Base-by-base conservation (phyloP, 306 rosid species). In the Medicago lupulina region DNA sequence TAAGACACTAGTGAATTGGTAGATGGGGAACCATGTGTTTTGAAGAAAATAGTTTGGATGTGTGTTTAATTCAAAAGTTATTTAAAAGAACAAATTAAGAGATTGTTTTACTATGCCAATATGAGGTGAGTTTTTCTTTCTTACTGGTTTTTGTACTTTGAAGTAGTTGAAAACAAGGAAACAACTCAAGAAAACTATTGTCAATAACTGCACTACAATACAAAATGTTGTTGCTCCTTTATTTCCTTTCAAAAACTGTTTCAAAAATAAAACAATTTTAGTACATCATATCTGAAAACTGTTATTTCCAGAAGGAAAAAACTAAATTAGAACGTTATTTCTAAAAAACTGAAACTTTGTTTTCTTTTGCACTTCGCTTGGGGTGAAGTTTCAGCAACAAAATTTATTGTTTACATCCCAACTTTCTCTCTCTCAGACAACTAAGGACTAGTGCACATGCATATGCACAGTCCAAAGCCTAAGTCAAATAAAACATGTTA, bases 51-150 rank as follows among this genome's bases (percentile, higher is more conserved):
- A 73, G 21, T 49, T 59, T 60, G 65, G 62, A 62, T n/a, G 7
- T 60, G 67, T 60, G 61, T 60, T 40, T 7, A 49, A 58, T 49
- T 8, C 17, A 49, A 58, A 72, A 46, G 43, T 44, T 67, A n/a
- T 46, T 9, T 14, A 34, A 19, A 58, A 16, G 8, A 39, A 49
- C 19, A 79, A 38, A 61, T 71, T 62, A 16, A 23, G 16, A 69
- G 80, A 61, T 50, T 78, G 34, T 16, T 61, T 70, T 34, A 70
- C 17, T 53, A 16, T 38, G 25, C 31, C 23, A 78, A 60, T 61
- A 78, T 38, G 14, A 50, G 62, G 43, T 61, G 14, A 49, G 47
- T 49, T 67, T 21, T 70, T 21, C 2, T 10, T 60, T 14, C 53
- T 60, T 61, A 47, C 55, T 47, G 28, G 71, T 47, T 47, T 60